Evolutionary conservation across 1,284 basidiomycete species (phyloP), one percentile per base, ranked within the genome.

Genomic region (Flammula alnicola): DNA sequence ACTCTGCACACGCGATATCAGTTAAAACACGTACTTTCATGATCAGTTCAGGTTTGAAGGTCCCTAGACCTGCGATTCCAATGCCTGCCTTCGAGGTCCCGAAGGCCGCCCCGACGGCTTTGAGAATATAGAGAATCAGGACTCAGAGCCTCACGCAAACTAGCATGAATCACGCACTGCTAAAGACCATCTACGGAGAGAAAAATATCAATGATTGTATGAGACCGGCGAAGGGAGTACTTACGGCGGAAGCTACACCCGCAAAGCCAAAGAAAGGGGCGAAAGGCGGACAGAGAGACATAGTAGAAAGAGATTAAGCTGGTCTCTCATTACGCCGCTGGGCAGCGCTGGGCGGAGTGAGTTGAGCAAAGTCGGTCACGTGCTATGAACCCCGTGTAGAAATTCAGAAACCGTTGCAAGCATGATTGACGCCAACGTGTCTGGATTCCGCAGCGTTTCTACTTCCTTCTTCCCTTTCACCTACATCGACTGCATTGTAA

Each of bases 81-180:
- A 99, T 98, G 39, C 97, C 97, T 39, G 96, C 84, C 73, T 99
- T 99, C 41, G 95, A 86, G 0, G 97, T 99, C 35, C 97, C 97
- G 71, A 93, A 95, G 14, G 96, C 95, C 55, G 96, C 96, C 57
- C 97, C 96, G 37, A 97, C 77, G 58, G 95, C 88, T 91, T 60
- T 19, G 54, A 31, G 20, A 29, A 19, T 23, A 45, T 11, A 27
- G 48, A 38, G 35, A 19, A 44, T 12, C 47, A 25, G 55, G 39
- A 17, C 38, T 39, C 43, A n/a, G 27, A n/a, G 46, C 29, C 11
- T 35, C 43, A 49, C 27, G 29, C 7, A 6, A 51, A 44, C 36
- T 37, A 16, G 46, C 40, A 29, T 43, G 14, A 52, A 49, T 30
- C 46, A 64, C 64, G 62, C 59, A 93, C 91, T 93, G 74, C 90